Evolutionary conservation across 176 grass and related monocot genomes (phyloP), one percentile per base, ranked within the genome.

Genomic region (Avena eriantha): DNA sequence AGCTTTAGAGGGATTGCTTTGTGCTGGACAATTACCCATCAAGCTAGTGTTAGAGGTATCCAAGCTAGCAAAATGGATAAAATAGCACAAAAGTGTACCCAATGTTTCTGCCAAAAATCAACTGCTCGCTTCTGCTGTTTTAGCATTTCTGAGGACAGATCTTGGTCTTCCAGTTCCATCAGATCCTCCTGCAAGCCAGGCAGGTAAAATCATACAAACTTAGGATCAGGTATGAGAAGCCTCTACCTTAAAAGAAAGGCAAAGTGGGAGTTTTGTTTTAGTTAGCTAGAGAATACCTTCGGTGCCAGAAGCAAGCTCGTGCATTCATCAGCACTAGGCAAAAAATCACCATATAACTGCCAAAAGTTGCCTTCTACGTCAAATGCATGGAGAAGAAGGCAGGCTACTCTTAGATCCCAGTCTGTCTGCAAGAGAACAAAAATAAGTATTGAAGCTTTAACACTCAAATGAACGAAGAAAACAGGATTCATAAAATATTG

Each of bases 21-120:
- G 23, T 92, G 85, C 96, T 98, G 86, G 87, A 92, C 73, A 77
- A 34, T 79, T 64, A 81, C 34, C 54, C 70, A 91, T 55, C 70
- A 69, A 87, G 70, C 13, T 69, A 60, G 69, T 83, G 19, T 80
- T 81, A 87, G 81, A 84, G 55, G 46, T 77, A 66, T 59, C 59
- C 81, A 61, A 75, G 66, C 68, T 50, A 86, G 24, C 11, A 79
- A 90, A 83, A n/a, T 70, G 41, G 56, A 81, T 51, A 73, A 89
- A 89, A 89, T 2, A 85, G 35, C 18, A 83, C 10, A 85, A 72
- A 85, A 90, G 0, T 77, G 64, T 92, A 98, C 96, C 96, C 96
- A 98, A 81, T 98, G 92, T 80, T 92, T 92, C 86, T 94, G 93
- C 96, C 96, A 98, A 95, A 98, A 98, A 90, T 98, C 89, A 67